phyloP scores from a whole-genome alignment of 2,329 filamentous ascomycete species.

The Pochonia chlamydosporia region DNA sequence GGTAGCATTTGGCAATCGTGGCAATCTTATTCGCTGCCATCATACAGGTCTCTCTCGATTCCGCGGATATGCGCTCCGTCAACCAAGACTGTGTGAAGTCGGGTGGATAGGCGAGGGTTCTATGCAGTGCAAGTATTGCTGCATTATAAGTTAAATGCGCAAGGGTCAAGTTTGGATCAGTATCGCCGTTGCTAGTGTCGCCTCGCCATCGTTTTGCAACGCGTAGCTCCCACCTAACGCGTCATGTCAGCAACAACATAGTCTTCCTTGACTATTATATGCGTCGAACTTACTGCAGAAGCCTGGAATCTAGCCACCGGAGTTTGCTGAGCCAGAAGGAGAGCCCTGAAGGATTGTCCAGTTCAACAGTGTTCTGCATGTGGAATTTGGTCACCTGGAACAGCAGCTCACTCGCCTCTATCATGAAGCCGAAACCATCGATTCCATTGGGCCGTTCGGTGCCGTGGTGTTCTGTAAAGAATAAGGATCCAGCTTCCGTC shows the following conservation, averaged over 20 bases:
- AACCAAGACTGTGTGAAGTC: constrained; percentile 19
- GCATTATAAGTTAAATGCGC: constrained; percentile 38
- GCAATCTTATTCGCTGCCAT: constrained; percentile 31
- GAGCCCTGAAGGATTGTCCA: constrained; percentile 28
- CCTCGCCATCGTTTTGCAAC: constrained; percentile 35
- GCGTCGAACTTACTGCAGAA: constrained; percentile 35
- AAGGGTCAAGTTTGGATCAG: constrained; percentile 34
- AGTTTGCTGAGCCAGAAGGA: constrained; percentile 36
- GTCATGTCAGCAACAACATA: no score
- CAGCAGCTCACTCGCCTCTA: constrained; percentile 37
- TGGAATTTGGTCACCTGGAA: constrained; percentile 36
- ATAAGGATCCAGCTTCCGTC: no score
- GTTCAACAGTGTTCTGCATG: constrained; percentile 32
- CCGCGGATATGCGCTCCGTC: constrained; percentile 6
- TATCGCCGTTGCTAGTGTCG: constrained; percentile 32
- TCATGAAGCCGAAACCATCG: constrained; percentile 35
- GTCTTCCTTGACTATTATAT: no score
- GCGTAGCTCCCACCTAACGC: constrained; percentile 40
- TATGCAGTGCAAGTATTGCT: constrained; percentile 34
- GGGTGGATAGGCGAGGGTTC: constrained; percentile 32
- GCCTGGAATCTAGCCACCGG: constrained; percentile 35
- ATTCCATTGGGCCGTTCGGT: no score
- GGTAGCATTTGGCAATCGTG: constrained; percentile 22
- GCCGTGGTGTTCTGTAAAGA: no score
- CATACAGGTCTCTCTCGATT: constrained; percentile 32